phyloP scores from a whole-genome alignment of 1,139 yeast genomes.

The Scheffersomyces segobiensis region DNA sequence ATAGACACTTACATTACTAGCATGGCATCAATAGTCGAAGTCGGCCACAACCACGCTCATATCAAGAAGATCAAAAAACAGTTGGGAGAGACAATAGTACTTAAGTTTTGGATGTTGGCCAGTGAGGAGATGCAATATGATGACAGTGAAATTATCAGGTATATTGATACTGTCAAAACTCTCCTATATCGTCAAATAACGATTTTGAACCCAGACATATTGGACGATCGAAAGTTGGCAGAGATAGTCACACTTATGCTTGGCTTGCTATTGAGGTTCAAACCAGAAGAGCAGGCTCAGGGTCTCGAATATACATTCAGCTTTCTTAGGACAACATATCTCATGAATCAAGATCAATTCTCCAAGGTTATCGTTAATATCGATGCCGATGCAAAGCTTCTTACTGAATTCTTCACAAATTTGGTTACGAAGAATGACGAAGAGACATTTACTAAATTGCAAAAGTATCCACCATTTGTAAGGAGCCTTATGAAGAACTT shows the following conservation, averaged over 20 bases:
- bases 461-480: slow-evolving; percentile 32
- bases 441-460: slow-evolving; percentile 30
- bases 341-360: slow-evolving; percentile 33
- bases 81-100: slow-evolving; percentile 31
- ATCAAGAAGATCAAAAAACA: slow-evolving; percentile 20
- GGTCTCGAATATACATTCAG: slow-evolving; percentile 33
- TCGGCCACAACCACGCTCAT: slow-evolving; percentile 10
- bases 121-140: slow-evolving; percentile 8
- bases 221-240: slow-evolving; percentile 31
- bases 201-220: slow-evolving; percentile 33
- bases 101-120: slow-evolving; percentile 25
- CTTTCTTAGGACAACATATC: slow-evolving; percentile 35
- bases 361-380: slow-evolving; percentile 12
- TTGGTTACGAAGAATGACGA: slow-evolving; percentile 39
- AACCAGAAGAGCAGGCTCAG: slow-evolving; percentile 13
- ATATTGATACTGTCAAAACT: slow-evolving; percentile 26
- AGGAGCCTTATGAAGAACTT: slow-evolving; percentile 27
- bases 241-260: slow-evolving; percentile 32
- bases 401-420: slow-evolving; percentile 33
- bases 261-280: slow-evolving; percentile 28
- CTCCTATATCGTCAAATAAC: slow-evolving; percentile 48
- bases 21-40: slow-evolving; percentile 35
- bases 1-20: slow-evolving; percentile 30
- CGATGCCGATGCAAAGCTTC: slow-evolving; percentile 14
- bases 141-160: slow-evolving; percentile 8